Conservation (phyloP, 495 filamentous ascomycete species). For the Aspergillus carlsbadensis region DNA sequence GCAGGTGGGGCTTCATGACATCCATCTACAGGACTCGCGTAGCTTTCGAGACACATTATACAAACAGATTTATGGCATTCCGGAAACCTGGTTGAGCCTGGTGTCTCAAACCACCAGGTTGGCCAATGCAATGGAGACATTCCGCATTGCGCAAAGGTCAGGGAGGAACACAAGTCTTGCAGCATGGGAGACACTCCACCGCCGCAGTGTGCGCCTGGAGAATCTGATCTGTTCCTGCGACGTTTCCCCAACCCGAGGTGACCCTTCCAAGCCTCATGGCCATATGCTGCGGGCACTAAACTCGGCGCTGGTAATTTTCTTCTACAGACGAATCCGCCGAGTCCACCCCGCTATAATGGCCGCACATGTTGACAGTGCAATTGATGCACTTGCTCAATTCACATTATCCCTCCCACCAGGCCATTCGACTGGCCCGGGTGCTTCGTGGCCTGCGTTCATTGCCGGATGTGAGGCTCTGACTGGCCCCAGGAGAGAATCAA, state of each 20-base stretch:
- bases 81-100: constrained; percentile 38
- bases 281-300: constrained; percentile 31
- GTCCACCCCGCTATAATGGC: constrained; percentile 31
- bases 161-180: constrained; percentile 18
- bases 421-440: constrained; percentile 24
- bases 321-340: constrained; percentile 32
- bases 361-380: constrained; percentile 34
- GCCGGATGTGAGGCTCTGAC: constrained; percentile 36
- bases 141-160: constrained; percentile 17
- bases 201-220: constrained; percentile 31
- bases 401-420: constrained; percentile 18
- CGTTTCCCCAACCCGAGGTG: constrained; percentile 14
- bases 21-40: constrained; percentile 36
- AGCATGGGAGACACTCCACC: constrained; percentile 31
- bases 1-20: constrained; percentile 27
- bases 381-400: constrained; percentile 25
- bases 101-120: constrained; percentile 36
- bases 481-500: constrained; percentile 17
- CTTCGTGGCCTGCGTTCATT: constrained; percentile 36
- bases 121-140: constrained; percentile 34
- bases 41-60: constrained; percentile 31
- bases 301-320: constrained; percentile 34
- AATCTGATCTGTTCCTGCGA: constrained; percentile 36
- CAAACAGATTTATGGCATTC: constrained; percentile 35
- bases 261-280: constrained; percentile 11